These are phyloP conservation scores for Durusdinium trenchii DNA, from an alignment of 73 alveolate species.

Conservation along the genomic window DNA sequence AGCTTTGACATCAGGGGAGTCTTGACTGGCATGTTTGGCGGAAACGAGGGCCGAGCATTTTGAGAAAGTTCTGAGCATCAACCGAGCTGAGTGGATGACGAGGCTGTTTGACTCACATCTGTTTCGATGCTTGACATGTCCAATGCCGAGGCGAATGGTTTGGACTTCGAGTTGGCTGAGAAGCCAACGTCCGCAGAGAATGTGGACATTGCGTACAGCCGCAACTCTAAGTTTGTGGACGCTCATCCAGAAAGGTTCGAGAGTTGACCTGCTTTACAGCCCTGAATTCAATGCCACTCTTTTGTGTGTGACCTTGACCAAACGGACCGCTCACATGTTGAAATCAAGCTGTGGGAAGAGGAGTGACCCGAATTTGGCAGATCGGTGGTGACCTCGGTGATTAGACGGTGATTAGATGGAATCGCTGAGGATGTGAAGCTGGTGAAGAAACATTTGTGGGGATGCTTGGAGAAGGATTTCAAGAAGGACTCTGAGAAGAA, in stretches of 20 bases:
- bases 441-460: conserved; percentile 92
- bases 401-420: neutral
- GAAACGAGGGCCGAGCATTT: neutral
- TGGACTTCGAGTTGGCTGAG: conserved; percentile 92
- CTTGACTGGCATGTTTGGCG: neutral
- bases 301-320: neutral
- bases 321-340: neutral
- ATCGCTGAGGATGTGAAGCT: conserved; percentile 58
- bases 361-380: no score
- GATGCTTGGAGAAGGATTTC: conserved; percentile 77
- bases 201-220: conserved; percentile 90
- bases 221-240: conserved; percentile 95
- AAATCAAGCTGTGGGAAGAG: no score
- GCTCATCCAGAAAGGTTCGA: neutral
- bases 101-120: neutral
- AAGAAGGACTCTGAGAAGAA: neutral
- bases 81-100: neutral
- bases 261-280: neutral
- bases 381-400: neutral
- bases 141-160: conserved; percentile 14
- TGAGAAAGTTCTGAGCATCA: neutral
- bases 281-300: no score
- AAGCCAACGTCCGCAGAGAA: conserved; percentile 74
- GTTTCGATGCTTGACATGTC: neutral
- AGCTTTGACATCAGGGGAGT: no score